These are phyloP conservation scores for Fusarium beomiforme DNA, from an alignment of 2,329 filamentous ascomycete species.

Conservation along the genomic window DNA sequence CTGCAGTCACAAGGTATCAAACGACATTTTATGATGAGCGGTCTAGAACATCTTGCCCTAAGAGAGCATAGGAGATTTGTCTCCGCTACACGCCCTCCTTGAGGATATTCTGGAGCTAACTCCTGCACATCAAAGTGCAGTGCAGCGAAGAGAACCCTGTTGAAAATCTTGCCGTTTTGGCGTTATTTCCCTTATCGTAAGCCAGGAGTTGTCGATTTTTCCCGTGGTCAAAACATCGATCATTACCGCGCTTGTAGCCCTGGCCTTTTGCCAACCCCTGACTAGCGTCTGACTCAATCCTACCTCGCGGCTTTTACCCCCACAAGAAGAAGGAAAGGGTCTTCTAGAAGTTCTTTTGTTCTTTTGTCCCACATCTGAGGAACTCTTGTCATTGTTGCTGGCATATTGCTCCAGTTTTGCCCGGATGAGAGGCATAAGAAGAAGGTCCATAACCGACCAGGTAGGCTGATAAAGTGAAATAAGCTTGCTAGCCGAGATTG, in stretches of 20 bases:
- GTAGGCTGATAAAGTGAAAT: neutral
- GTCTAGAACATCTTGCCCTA: slow-evolving; percentile 20
- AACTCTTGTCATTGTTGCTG: slow-evolving; percentile 10
- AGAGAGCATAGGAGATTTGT: neutral
- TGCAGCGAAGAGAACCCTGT: slow-evolving; percentile 18
- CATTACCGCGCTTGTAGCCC: slow-evolving; percentile 22
- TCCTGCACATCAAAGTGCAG: slow-evolving; percentile 25
- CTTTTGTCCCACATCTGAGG: slow-evolving; percentile 14
- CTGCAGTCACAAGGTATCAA: slow-evolving; percentile 1
- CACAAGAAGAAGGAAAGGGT: slow-evolving; percentile 21
- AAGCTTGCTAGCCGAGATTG: slow-evolving; percentile 13
- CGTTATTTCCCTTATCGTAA: slow-evolving; percentile 30
- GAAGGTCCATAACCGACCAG: slow-evolving; percentile 10
- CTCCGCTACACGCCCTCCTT: slow-evolving; percentile 18
- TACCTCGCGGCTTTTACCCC: slow-evolving; percentile 10
- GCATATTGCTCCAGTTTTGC: slow-evolving; percentile 24
- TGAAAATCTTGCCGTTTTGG: slow-evolving; percentile 18
- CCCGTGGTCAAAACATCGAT: slow-evolving; percentile 18
- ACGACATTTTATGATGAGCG: slow-evolving; percentile 4
- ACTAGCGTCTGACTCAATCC: slow-evolving; percentile 30
- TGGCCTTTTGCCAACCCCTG: slow-evolving; percentile 15
- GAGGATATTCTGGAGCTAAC: neutral
- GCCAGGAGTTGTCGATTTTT: slow-evolving; percentile 23
- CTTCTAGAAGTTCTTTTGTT: slow-evolving; percentile 33
- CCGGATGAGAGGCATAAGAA: slow-evolving; percentile 23